Evolutionary conservation across 352 stramenopile species (phyloP).

Genomic region (Phytophthora pisi): DNA sequence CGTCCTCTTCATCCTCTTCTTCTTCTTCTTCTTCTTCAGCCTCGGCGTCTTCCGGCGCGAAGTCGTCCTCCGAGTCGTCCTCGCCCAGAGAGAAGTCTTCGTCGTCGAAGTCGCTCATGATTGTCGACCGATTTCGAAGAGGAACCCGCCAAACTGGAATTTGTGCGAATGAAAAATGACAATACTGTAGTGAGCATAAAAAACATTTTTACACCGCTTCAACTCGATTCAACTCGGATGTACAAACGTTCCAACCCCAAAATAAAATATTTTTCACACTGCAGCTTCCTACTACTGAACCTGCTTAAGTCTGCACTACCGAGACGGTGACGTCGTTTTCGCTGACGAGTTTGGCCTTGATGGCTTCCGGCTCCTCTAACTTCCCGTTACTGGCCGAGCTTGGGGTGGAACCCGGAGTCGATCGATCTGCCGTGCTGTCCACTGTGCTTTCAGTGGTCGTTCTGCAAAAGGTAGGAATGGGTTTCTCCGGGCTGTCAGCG

Average conservation of each 20-base stretch:
- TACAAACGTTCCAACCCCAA: not conserved
- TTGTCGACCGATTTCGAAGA: not conserved
- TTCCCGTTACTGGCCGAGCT: conserved; percentile 15
- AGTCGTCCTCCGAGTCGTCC: conserved; percentile 51
- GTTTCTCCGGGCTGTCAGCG: conserved; percentile 31
- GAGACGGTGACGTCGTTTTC: conserved; percentile 25
- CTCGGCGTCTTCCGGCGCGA: conserved; percentile 26
- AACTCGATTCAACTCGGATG: too few species aligned
- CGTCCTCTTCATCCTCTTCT: conserved; percentile 18
- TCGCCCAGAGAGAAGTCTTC: conserved; percentile 73
- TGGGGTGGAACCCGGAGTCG: conserved; percentile 21
- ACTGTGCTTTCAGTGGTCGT: conserved; percentile 24
- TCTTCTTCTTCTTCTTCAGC: conserved; percentile 40
- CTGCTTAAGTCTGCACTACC: conserved; percentile 18
- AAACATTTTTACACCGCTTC: too few species aligned
- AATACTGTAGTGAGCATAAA: not conserved
- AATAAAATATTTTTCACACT: conserved; percentile 5
- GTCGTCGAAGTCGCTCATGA: conserved; percentile 43
- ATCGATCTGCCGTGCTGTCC: conserved; percentile 26
- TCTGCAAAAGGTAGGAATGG: conserved; percentile 24
- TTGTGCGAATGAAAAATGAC: not conserved
- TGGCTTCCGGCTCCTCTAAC: conserved; percentile 10
- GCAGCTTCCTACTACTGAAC: not conserved
- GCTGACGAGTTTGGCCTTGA: conserved; percentile 15
- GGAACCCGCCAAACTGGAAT: not conserved